These are phyloP conservation scores for Leccinum arenicola DNA, from an alignment of 768 basidiomycete species.

Conservation along the genomic window DNA sequence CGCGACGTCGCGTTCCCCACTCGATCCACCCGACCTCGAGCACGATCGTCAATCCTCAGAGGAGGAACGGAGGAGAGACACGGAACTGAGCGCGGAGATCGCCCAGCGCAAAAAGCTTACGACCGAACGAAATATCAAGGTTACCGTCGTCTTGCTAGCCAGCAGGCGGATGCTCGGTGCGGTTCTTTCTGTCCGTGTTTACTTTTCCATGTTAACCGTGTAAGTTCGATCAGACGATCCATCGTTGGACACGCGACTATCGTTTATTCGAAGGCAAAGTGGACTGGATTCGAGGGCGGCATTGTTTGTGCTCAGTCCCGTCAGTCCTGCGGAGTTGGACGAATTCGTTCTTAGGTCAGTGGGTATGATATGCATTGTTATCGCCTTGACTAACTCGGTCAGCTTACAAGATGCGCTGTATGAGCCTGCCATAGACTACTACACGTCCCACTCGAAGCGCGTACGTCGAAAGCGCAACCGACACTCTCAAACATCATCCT, in stretches of 20 bases:
- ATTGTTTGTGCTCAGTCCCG: no score
- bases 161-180: slow-evolving; percentile 82
- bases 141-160: slow-evolving; percentile 94
- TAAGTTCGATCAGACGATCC: background rate
- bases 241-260: no score
- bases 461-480: slow-evolving; percentile 35
- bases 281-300: no score
- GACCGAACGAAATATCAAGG: slow-evolving; percentile 69
- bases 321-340: slow-evolving; percentile 38
- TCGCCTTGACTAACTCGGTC: slow-evolving; percentile 1
- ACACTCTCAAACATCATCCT: no score
- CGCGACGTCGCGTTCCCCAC: slow-evolving; percentile 45
- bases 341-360: slow-evolving; percentile 84
- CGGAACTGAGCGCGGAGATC: slow-evolving; percentile 57
- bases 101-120: no score
- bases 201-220: background rate
- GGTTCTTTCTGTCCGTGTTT: slow-evolving; percentile 18
- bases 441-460: slow-evolving; percentile 88
- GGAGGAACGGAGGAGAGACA: slow-evolving; percentile 72
- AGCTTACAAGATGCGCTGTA: slow-evolving; percentile 88
- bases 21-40: slow-evolving; percentile 52
- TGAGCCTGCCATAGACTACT: slow-evolving; percentile 90
- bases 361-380: background rate
- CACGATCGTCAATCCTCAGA: slow-evolving; percentile 55
- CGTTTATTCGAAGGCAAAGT: no score